Percentiles rank a stretch among this genome's conserved stretches.
These are phyloP conservation scores for Macrolepiota albuminosa DNA, from an alignment of 768 basidiomycete genomes.

Conservation along the genomic window DNA sequence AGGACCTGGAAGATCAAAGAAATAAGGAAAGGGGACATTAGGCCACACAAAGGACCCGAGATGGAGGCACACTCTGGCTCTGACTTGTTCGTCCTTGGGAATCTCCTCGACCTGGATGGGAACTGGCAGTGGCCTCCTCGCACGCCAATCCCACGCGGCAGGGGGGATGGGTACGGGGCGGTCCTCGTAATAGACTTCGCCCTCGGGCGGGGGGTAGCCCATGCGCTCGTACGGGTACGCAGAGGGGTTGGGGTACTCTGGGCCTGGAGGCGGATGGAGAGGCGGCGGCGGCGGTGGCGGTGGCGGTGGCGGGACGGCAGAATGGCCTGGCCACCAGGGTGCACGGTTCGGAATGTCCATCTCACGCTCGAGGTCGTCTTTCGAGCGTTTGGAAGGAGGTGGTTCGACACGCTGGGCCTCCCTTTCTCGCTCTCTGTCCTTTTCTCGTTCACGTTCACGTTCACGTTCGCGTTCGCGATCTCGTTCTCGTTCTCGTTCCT, in stretches of 20 bases:
- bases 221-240: background rate
- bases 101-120: background rate
- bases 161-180: background rate
- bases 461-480: background rate
- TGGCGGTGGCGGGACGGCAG: background rate
- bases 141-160: conserved; percentile 8
- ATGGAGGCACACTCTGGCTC: conserved; percentile 29
- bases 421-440: conserved; percentile 16
- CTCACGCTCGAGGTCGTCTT: background rate
- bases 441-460: background rate
- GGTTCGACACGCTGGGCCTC: conserved; percentile 7
- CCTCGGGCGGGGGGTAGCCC: background rate
- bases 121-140: background rate
- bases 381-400: background rate
- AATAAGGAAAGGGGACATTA: conserved; percentile 53
- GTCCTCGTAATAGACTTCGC: background rate
- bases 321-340: background rate
- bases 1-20: conserved; percentile 30
- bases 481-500: background rate
- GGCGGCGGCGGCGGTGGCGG: background rate
- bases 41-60: conserved; percentile 60
- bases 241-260: background rate
- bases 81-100: conserved; percentile 19
- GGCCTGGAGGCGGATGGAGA: background rate
- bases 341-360: background rate